Conservation (phyloP, 495 filamentous ascomycete species). For the Pyrenopolyporus hunteri region DNA sequence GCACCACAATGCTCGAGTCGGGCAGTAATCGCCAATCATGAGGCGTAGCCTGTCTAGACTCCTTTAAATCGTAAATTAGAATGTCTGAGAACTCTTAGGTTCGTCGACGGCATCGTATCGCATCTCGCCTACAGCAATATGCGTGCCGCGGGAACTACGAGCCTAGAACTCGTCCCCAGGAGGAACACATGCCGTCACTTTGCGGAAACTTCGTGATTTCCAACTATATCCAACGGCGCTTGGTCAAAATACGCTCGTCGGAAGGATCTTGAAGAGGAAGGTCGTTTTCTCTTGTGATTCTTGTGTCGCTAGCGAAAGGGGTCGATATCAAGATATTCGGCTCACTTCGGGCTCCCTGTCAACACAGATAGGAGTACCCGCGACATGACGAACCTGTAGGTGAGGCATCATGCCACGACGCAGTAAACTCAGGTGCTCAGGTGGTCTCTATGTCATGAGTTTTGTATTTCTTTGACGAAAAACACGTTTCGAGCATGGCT, state of each 20-base stretch:
- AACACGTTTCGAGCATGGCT: neutral
- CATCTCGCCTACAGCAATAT: slow-evolving; percentile 24
- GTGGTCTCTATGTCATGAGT: neutral
- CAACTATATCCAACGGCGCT: slow-evolving; percentile 7
- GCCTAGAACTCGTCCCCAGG: slow-evolving; percentile 32
- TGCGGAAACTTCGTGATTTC: slow-evolving; percentile 17
- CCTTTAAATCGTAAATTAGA: slow-evolving; percentile 15
- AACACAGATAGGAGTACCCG: neutral
- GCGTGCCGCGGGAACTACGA: slow-evolving; percentile 10
- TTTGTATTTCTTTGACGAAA: neutral
- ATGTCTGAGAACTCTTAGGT: neutral
- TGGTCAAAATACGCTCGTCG: slow-evolving; percentile 19
- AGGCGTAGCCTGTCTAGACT: neutral
- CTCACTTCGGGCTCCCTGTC: slow-evolving; percentile 13
- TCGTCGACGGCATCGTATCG: slow-evolving; percentile 7
- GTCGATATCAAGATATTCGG: slow-evolving; percentile 8
- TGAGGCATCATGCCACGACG: neutral
- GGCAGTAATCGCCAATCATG: slow-evolving; percentile 26
- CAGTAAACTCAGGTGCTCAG: too few relatives aligned
- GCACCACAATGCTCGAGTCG: slow-evolving; percentile 19
- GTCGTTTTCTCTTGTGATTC: slow-evolving; percentile 21
- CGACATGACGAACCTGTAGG: neutral
- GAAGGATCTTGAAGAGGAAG: slow-evolving; percentile 39
- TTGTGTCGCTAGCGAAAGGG: slow-evolving; percentile 11
- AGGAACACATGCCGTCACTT: slow-evolving; percentile 11